Evolutionary conservation across 192 early-diverging fungal genomes (phyloP).

Genomic region (Mortierella antarctica): DNA sequence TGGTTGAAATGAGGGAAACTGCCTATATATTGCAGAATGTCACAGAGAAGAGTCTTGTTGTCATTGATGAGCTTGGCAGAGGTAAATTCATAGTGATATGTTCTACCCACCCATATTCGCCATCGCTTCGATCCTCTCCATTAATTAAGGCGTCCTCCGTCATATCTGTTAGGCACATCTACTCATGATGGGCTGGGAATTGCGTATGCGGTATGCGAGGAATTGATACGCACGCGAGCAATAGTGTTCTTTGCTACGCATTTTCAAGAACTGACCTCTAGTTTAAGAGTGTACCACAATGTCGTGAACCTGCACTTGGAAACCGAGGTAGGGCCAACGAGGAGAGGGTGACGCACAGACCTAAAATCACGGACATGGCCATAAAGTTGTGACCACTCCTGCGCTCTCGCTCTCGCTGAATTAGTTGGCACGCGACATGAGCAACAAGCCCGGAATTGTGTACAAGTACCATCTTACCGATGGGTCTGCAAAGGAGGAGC

Average conservation of each 20-base stretch:
- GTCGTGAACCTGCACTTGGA: slow-evolving; percentile 71
- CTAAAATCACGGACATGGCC: neutral
- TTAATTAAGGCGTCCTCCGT: neutral
- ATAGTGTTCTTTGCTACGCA: slow-evolving; percentile 84
- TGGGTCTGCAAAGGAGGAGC: slow-evolving; percentile 56
- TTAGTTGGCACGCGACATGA: slow-evolving; percentile 10
- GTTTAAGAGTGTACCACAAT: slow-evolving; percentile 65
- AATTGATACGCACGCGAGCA: slow-evolving; percentile 66
- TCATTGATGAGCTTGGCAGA: slow-evolving; percentile 95
- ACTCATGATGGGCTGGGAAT: slow-evolving; percentile 78
- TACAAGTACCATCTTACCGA: slow-evolving; percentile 61
- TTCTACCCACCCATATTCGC: neutral
- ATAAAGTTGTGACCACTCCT: neutral
- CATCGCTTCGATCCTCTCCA: neutral
- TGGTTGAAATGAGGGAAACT: slow-evolving; percentile 89
- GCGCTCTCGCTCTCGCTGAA: neutral
- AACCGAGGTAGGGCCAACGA: slow-evolving; percentile 41
- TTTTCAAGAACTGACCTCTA: slow-evolving; percentile 73
- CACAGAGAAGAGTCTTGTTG: slow-evolving; percentile 73
- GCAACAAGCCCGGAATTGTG: slow-evolving; percentile 30
- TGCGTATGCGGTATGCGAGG: slow-evolving; percentile 78
- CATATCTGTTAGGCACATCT: slow-evolving; percentile 61
- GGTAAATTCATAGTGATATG: slow-evolving; percentile 20
- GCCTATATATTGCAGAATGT: slow-evolving; percentile 83
- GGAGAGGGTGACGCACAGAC: slow-evolving; percentile 9